Conservation (phyloP, 306 rosid genomes). For the Amphicarpaea edgeworthii region DNA sequence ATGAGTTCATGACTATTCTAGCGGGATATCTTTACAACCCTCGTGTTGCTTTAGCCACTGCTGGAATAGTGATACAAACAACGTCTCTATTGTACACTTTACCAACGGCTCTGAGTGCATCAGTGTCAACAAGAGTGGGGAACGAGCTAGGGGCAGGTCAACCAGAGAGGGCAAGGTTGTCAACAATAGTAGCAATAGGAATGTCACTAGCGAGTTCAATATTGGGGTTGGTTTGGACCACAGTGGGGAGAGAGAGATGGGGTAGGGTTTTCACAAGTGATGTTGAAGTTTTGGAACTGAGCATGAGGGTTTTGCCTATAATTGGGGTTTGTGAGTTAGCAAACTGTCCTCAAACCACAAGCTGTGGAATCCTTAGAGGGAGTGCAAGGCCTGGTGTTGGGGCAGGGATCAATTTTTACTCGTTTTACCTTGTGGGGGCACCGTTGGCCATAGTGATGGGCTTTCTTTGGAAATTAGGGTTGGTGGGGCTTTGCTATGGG, state of each 20-base stretch:
- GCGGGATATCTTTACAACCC: slow-evolving; percentile 71
- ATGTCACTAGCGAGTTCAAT: slow-evolving; percentile 57
- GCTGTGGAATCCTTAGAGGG: slow-evolving; percentile 74
- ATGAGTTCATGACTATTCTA: slow-evolving; percentile 70
- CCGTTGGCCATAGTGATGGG: slow-evolving; percentile 65
- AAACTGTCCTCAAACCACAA: slow-evolving; percentile 75
- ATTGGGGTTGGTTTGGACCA: slow-evolving; percentile 63
- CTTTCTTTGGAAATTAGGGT: slow-evolving; percentile 59
- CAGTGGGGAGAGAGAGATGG: slow-evolving; percentile 64
- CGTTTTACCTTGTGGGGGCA: slow-evolving; percentile 79
- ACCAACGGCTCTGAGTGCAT: slow-evolving; percentile 64
- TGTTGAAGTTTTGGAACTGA: slow-evolving; percentile 56
- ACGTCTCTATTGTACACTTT: slow-evolving; percentile 71
- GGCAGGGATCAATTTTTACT: slow-evolving; percentile 63
- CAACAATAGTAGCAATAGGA: slow-evolving; percentile 59
- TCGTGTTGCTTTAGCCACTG: slow-evolving; percentile 57
- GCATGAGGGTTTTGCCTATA: slow-evolving; percentile 64
- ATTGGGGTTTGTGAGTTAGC: slow-evolving; percentile 72
- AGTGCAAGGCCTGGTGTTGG: slow-evolving; percentile 79
- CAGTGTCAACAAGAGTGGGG: slow-evolving; percentile 69
- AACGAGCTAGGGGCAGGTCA: slow-evolving; percentile 68
- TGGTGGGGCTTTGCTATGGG: slow-evolving; percentile 79
- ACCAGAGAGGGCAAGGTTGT: slow-evolving; percentile 58
- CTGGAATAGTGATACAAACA: slow-evolving; percentile 72
- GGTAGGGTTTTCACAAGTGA: slow-evolving; percentile 71